phyloP scores from a whole-genome alignment of 1,139 yeast species.

The Diutina neorugosa region DNA sequence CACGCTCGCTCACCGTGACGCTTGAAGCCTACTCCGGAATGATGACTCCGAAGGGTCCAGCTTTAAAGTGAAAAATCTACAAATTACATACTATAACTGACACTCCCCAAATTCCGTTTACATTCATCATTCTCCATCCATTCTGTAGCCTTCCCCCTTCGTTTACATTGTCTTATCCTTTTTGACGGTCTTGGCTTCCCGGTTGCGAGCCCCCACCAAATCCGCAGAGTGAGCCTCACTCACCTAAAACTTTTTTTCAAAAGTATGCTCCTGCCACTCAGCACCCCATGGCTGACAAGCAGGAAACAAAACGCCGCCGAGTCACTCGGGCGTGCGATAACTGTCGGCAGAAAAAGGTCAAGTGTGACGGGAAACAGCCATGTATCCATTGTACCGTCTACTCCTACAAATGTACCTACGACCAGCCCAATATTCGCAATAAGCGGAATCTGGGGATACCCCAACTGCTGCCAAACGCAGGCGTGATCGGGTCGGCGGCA shows the following conservation, averaged over 20 bases:
- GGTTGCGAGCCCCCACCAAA: neutral
- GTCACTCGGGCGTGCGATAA: conserved; percentile 81
- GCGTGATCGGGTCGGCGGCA: conserved; percentile 1
- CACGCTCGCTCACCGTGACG: no score
- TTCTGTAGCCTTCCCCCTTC: neutral
- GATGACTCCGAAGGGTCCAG: no score
- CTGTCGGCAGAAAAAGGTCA: conserved; percentile 68
- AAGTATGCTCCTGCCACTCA: neutral
- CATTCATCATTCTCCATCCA: neutral
- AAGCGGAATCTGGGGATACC: conserved; percentile 9
- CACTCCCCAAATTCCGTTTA: neutral
- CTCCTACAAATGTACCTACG: conserved; percentile 59
- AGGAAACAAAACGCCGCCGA: conserved; percentile 47
- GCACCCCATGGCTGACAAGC: neutral
- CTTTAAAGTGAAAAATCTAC: no score
- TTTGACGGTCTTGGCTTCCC: neutral
- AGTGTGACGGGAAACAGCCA: conserved; percentile 81
- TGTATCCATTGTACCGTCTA: conserved; percentile 87
- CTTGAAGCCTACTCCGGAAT: no score
- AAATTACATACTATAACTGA: no score
- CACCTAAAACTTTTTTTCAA: neutral
- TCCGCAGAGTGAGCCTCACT: neutral
- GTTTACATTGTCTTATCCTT: neutral
- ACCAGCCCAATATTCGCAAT: conserved; percentile 62
- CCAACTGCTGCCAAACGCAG: conserved; percentile 3